Evolutionary conservation across 2,329 filamentous ascomycete species (phyloP), one percentile per base, ranked within the genome.

Genomic region (Pseudophaeomoniella oleicola): DNA sequence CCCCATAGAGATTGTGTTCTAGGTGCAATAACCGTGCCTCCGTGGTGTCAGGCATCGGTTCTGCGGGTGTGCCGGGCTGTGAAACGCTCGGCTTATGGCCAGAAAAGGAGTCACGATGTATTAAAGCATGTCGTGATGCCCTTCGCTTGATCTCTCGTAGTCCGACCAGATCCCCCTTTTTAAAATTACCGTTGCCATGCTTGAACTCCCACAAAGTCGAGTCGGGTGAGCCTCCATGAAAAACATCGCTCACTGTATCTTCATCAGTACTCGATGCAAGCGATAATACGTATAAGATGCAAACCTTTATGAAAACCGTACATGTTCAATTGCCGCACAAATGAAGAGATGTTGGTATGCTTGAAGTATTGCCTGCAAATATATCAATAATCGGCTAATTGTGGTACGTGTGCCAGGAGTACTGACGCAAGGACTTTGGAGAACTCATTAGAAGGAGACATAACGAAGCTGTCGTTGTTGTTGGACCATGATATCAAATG

Each of bases 281-380:
- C 6, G 6, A 27, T 6, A 13, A 4, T 12, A 10, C 14, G 32
- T 14, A 15, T 12, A 29, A 32, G 16, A 16, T 37, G 46, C 56
- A 35, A 59, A 92, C 87, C 87, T 81, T 98, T 98, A 57, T 98
- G 90, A 59, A 98, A 98, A 4, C 90, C 90, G 50, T 98, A 98
- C 90, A 98, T 98, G 56, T 98, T 98, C 35, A 98, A 64, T 62
- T 98, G 90, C 34, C 90, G 77, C 35, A 98, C 90, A 57, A 98
- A 98, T 1, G 90, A 96, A 9, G 90, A 96, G 42, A 96, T 94
- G 54, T 98, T 98, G 48, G 88, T 98, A 57, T 98, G 90, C 54
- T 98, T 98, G 59, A 98, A 98, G 56, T 98, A 98, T 74, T 93
- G 86, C 37, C 88, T 94, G 50, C 43, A 41, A 36, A 46, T 35